These are phyloP conservation scores for Claviceps fusiformis DNA, from an alignment of 2,329 filamentous ascomycete species.

Conservation along the genomic window DNA sequence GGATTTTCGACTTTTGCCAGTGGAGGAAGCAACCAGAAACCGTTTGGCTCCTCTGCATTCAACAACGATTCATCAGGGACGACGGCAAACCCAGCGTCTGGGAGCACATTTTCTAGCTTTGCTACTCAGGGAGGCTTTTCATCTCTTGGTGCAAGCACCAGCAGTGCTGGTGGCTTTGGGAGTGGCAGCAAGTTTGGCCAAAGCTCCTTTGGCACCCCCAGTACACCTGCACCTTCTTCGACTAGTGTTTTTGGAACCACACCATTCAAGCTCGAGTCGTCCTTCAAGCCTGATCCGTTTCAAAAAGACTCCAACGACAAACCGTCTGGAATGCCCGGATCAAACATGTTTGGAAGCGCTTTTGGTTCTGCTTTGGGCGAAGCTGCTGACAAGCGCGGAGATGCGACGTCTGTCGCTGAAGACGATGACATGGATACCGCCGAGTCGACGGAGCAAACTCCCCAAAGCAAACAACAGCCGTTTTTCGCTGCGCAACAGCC, in stretches of 20 bases:
- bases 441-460: constrained; percentile 20
- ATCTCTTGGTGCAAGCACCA: constrained; percentile 26
- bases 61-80: constrained; percentile 5
- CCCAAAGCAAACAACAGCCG: constrained; percentile 24
- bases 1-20: constrained; percentile 31
- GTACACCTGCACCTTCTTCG: constrained; percentile 9
- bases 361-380: constrained; percentile 47
- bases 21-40: constrained; percentile 18
- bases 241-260: constrained; percentile 31
- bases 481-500: constrained; percentile 14
- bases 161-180: constrained; percentile 23
- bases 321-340: constrained; percentile 25
- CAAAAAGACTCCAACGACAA: constrained; percentile 46
- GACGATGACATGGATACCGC: constrained; percentile 40
- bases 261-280: constrained; percentile 54
- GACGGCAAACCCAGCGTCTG: constrained; percentile 20
- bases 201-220: constrained; percentile 18
- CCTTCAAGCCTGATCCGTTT: constrained; percentile 51
- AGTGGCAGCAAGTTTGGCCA: constrained; percentile 22
- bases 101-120: constrained; percentile 41
- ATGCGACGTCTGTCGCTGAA: constrained; percentile 23
- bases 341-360: constrained; percentile 43
- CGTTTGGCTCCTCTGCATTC: constrained; percentile 23
- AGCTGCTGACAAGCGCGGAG: constrained; percentile 23
- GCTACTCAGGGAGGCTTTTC: constrained; percentile 42